Evolutionary conservation across 2,329 filamentous ascomycete genomes (phyloP).

Genomic region (Trichoderma endophyticum): DNA sequence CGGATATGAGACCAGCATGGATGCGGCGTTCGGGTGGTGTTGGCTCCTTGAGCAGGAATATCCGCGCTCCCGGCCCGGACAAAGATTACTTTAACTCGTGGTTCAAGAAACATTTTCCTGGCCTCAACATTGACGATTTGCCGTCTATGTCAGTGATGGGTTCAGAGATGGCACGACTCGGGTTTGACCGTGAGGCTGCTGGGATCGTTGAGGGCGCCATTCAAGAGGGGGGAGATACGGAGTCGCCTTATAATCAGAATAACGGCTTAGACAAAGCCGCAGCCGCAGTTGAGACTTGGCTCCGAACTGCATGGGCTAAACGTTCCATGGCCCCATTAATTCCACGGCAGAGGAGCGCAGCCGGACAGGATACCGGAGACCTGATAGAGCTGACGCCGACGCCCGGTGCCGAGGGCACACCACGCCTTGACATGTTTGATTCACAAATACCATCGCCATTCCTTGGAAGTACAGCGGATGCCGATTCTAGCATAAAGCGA

Average conservation of each 20-base stretch:
- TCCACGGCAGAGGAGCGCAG: conserved; percentile 31
- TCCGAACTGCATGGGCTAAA: conserved; percentile 74
- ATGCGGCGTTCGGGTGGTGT: conserved; percentile 85
- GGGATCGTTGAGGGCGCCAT: conserved; percentile 52
- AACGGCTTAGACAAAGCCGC: conserved; percentile 75
- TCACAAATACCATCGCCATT: neutral
- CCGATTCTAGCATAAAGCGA: conserved; percentile 16
- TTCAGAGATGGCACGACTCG: conserved; percentile 57
- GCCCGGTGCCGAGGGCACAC: conserved; percentile 51
- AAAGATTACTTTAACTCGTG: conserved; percentile 81
- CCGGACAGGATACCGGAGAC: conserved; percentile 49
- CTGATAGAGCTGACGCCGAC: conserved; percentile 70
- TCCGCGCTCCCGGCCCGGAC: conserved; percentile 74
- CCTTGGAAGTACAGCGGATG: neutral
- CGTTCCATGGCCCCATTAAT: conserved; percentile 51
- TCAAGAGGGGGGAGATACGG: conserved; percentile 45
- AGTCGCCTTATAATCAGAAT: conserved; percentile 44
- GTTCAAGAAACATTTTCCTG: conserved; percentile 78
- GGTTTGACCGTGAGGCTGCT: conserved; percentile 43
- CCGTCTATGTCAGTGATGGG: conserved; percentile 66
- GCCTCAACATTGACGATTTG: conserved; percentile 65
- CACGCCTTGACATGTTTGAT: conserved; percentile 3
- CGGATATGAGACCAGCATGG: conserved; percentile 51
- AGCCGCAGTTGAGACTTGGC: conserved; percentile 84
- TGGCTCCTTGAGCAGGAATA: conserved; percentile 70